Conservation (phyloP, 2,329 filamentous ascomycete genomes). For the Botrytis cinerea region DNA sequence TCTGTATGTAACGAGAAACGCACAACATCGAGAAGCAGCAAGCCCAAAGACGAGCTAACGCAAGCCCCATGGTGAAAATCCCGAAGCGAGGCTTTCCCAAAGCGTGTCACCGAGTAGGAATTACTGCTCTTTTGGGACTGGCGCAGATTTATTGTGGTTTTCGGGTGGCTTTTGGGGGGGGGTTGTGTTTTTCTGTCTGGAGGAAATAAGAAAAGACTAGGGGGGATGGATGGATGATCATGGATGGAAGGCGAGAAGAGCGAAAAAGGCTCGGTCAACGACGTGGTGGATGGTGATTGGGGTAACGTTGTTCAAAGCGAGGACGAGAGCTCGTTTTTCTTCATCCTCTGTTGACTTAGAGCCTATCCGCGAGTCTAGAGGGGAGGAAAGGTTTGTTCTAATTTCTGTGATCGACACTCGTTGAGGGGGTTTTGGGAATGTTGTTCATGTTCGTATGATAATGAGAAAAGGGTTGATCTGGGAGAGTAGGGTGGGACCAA, state of each 20-base stretch:
- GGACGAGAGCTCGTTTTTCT: neutral
- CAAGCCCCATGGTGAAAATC: slow-evolving; percentile 9
- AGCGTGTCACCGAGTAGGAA: slow-evolving; percentile 21
- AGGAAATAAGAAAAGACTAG: slow-evolving; percentile 11
- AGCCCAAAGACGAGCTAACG: neutral
- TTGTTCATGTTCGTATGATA: neutral
- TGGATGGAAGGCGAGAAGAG: neutral
- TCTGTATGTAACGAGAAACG: slow-evolving; percentile 9
- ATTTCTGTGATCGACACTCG: neutral
- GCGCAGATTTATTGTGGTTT: neutral
- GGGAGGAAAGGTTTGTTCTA: neutral
- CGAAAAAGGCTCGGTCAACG: slow-evolving; percentile 27
- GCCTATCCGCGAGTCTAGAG: neutral
- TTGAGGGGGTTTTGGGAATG: slow-evolving; percentile 3
- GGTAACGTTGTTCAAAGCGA: slow-evolving; percentile 31
- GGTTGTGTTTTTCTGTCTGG: neutral
- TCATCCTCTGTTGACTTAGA: slow-evolving; percentile 6
- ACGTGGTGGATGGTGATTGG: slow-evolving; percentile 41
- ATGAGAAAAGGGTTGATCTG: neutral
- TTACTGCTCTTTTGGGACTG: neutral
- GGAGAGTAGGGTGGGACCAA: neutral
- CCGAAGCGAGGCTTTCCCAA: slow-evolving; percentile 14
- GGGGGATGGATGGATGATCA: neutral
- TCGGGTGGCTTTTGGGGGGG: neutral
- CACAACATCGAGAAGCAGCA: slow-evolving; percentile 11